These are phyloP conservation scores for Tuber calosporum DNA, from an alignment of 495 filamentous ascomycete genomes.

Conservation along the genomic window DNA sequence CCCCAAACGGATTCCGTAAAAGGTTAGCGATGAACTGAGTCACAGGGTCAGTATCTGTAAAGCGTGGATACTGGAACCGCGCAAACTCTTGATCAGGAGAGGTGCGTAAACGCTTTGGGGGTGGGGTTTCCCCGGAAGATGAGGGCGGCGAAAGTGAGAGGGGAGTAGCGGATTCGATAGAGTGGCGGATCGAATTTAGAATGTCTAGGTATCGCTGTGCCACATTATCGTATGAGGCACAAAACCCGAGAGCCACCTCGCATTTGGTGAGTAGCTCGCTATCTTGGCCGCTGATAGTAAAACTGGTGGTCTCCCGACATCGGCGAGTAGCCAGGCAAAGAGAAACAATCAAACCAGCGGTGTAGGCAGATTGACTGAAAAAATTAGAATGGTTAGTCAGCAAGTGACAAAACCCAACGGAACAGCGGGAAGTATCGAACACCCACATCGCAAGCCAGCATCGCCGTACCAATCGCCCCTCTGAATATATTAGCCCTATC, in stretches of 20 bases:
- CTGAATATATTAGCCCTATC: slow-evolving; percentile 36
- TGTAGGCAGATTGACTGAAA: slow-evolving; percentile 39
- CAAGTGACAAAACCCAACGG: not conserved
- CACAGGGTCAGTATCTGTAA: not conserved
- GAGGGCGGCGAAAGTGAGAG: not conserved
- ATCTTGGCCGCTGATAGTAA: slow-evolving; percentile 12
- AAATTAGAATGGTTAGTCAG: not conserved
- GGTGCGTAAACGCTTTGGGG: slow-evolving; percentile 7
- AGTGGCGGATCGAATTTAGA: slow-evolving; percentile 21
- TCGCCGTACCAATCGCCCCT: slow-evolving; percentile 35
- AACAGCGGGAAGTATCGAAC: not conserved
- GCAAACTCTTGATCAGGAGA: not conserved
- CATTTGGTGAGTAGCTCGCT: slow-evolving; percentile 24
- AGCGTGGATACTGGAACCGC: not conserved
- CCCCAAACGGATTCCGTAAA: slow-evolving; percentile 28
- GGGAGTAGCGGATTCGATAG: not conserved
- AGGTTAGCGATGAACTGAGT: slow-evolving; percentile 23
- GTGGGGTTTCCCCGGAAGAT: not conserved
- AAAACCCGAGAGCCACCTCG: slow-evolving; percentile 23
- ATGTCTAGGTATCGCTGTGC: slow-evolving; percentile 29
- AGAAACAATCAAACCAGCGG: slow-evolving; percentile 26
- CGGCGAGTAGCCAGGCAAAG: slow-evolving; percentile 21
- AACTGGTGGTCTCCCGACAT: slow-evolving; percentile 1
- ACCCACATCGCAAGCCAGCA: slow-evolving; percentile 39
- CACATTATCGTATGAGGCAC: slow-evolving; percentile 28